Evolutionary conservation across 2,329 filamentous ascomycete genomes (phyloP).

Genomic region (Scytalidium sp.): DNA sequence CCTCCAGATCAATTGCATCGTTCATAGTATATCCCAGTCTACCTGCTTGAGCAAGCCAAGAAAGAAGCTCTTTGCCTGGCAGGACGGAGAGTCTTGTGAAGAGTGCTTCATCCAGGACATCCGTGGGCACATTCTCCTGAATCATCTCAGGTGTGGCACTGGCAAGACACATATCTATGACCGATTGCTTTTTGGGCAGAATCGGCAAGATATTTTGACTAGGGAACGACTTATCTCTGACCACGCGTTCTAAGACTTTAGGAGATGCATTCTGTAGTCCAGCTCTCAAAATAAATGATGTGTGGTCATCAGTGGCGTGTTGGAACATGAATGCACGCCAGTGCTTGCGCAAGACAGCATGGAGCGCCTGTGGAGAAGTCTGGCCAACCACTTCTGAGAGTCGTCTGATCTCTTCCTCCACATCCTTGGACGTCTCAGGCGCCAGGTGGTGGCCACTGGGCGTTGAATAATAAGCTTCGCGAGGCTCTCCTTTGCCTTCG

Average conservation of each 20-base stretch:
- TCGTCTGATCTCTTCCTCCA: slow-evolving; percentile 15
- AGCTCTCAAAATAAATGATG: slow-evolving; percentile 22
- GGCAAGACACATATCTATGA: slow-evolving; percentile 15
- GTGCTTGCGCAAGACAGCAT: slow-evolving; percentile 17
- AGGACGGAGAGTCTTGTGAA: slow-evolving; percentile 15
- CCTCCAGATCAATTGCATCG: slow-evolving; percentile 21
- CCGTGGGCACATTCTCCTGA: slow-evolving; percentile 10
- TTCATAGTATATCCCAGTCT: slow-evolving; percentile 24
- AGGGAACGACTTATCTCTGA: slow-evolving; percentile 17
- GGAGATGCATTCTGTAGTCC: slow-evolving; percentile 20
- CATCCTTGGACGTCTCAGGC: background rate
- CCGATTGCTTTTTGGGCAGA: slow-evolving; percentile 8
- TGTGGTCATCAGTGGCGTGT: slow-evolving; percentile 13
- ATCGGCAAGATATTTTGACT: slow-evolving; percentile 13
- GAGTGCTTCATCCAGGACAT: slow-evolving; percentile 17
- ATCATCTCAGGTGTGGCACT: slow-evolving; percentile 10
- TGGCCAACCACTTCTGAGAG: slow-evolving; percentile 16
- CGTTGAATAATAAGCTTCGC: background rate
- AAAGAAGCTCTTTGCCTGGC: slow-evolving; percentile 17
- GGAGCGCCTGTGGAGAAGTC: slow-evolving; percentile 16
- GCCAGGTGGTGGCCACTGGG: background rate
- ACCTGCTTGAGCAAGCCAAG: slow-evolving; percentile 20
- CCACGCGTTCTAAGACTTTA: slow-evolving; percentile 16
- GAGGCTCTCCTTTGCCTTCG: background rate
- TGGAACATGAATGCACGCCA: slow-evolving; percentile 18